These are phyloP conservation scores for Candida coquimbonensis DNA, from an alignment of 805 yeast genomes.

Conservation along the genomic window DNA sequence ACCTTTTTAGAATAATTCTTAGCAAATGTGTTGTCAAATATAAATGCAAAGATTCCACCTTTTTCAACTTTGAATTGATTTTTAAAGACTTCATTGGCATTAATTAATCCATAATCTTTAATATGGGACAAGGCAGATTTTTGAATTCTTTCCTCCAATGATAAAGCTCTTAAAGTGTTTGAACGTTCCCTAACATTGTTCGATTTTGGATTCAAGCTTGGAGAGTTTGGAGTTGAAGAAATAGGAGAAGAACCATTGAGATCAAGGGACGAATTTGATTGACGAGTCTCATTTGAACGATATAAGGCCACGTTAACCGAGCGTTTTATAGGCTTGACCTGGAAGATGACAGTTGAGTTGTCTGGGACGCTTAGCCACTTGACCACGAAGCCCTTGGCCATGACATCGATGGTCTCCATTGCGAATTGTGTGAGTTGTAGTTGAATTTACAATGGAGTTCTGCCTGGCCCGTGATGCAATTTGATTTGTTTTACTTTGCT, in stretches of 20 bases:
- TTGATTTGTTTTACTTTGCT: too few species aligned
- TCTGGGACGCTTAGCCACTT: slow-evolving; percentile 84
- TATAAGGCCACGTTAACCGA: slow-evolving; percentile 40
- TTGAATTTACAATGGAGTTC: too few species aligned
- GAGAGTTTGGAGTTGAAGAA: background rate
- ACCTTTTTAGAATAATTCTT: slow-evolving; percentile 79
- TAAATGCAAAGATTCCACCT: slow-evolving; percentile 77
- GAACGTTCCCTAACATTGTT: slow-evolving; percentile 25
- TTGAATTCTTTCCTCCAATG: slow-evolving; percentile 51
- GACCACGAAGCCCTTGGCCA: slow-evolving; percentile 80
- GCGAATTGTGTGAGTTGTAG: background rate
- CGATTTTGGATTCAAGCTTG: too few species aligned
- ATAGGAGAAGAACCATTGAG: background rate
- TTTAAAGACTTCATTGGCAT: slow-evolving; percentile 52
- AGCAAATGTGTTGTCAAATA: slow-evolving; percentile 88
- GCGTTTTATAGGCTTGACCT: slow-evolving; percentile 68
- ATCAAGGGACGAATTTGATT: background rate
- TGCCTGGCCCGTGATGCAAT: too few species aligned
- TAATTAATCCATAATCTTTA: slow-evolving; percentile 48
- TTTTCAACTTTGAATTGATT: slow-evolving; percentile 53
- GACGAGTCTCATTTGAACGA: slow-evolving; percentile 15
- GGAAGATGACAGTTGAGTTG: slow-evolving; percentile 64
- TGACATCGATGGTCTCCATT: slow-evolving; percentile 90
- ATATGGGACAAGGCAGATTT: slow-evolving; percentile 45
- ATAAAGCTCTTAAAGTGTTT: slow-evolving; percentile 31